A percentile compares a stretch with the other conserved stretches of the same genome.
Conservation (phyloP, 2,329 filamentous ascomycete genomes). For the Catunica adiposa region DNA sequence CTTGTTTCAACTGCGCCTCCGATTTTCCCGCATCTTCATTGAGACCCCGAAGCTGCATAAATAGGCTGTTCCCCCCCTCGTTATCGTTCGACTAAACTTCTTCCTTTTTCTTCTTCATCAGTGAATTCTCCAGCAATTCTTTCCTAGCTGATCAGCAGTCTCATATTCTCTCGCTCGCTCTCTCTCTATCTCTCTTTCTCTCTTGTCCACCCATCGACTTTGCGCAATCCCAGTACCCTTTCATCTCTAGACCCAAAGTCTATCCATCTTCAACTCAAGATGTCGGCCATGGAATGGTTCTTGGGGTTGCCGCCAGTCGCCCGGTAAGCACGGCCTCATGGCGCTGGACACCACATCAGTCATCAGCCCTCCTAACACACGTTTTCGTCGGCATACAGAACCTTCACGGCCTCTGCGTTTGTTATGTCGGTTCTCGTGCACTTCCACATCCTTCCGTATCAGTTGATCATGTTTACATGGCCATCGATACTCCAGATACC, state of each 20-base stretch:
- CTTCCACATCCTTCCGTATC: conserved; percentile 33
- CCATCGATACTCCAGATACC: conserved; percentile 34
- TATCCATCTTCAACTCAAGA: conserved; percentile 14
- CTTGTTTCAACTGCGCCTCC: not conserved
- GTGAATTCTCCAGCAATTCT: not conserved
- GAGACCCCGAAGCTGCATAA: conserved; percentile 13
- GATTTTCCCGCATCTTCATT: not conserved
- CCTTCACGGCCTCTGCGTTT: conserved; percentile 45
- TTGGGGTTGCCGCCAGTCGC: conserved; percentile 27
- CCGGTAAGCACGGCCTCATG: conserved; percentile 22
- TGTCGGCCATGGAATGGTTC: conserved; percentile 21
- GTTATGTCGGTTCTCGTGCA: conserved; percentile 43
- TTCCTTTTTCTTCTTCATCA: not conserved
- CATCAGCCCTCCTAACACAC: conserved; percentile 15
- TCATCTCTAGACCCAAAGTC: conserved; percentile 1
- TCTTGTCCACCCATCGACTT: conserved; percentile 12
- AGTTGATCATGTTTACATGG: conserved; percentile 36
- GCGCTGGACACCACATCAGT: not conserved
- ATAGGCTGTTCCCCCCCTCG: conserved; percentile 15
- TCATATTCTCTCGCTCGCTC: conserved; percentile 1
- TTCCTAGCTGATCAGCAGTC: not conserved
- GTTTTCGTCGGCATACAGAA: conserved; percentile 31
- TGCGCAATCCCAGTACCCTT: conserved; percentile 5
- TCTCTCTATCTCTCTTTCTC: conserved; percentile 16
- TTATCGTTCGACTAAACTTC: conserved; percentile 10